Evolutionary conservation across 805 yeast genomes (phyloP).

Genomic region (Komagataella phaffii): DNA sequence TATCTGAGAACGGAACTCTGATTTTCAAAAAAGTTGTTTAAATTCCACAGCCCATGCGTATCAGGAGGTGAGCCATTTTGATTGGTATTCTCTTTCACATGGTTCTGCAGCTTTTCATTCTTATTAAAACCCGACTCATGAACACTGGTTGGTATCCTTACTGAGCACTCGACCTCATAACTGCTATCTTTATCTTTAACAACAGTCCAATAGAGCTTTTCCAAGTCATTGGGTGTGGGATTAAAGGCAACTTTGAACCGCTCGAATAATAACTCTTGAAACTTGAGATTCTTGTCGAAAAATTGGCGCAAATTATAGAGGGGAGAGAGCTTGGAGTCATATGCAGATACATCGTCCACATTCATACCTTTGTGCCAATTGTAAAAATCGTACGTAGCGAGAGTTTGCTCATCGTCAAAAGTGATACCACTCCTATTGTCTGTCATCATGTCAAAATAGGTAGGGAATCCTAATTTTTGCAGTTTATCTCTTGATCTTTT

Average conservation of each 20-base stretch:
- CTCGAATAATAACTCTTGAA: conserved; percentile 17
- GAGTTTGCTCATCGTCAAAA: conserved; percentile 16
- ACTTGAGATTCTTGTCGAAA: conserved; percentile 37
- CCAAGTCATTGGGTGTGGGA: conserved; percentile 12
- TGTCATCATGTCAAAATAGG: conserved; percentile 34
- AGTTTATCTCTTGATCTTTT: conserved; percentile 6
- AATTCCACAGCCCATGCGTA: conserved; percentile 33
- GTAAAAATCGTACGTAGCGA: conserved; percentile 26
- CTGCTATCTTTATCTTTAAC: conserved; percentile 15
- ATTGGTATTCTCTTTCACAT: neutral
- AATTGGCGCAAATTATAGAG: conserved; percentile 43
- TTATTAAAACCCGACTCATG: conserved; percentile 26
- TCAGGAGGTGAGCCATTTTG: conserved; percentile 4
- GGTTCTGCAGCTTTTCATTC: conserved; percentile 3
- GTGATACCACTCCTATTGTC: conserved; percentile 27
- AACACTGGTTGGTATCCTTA: conserved; percentile 17
- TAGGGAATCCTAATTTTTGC: conserved; percentile 35
- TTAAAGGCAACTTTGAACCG: neutral
- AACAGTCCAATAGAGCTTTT: conserved; percentile 28
- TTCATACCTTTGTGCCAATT: conserved; percentile 28
- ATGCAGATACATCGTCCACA: conserved; percentile 23
- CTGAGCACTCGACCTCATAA: conserved; percentile 23
- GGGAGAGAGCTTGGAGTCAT: conserved; percentile 29
- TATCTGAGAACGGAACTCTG: conserved; percentile 36
- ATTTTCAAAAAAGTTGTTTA: conserved; percentile 37